Evolutionary conservation across 2,329 filamentous ascomycete genomes (phyloP).

Genomic region (Aspergillus sp.): DNA sequence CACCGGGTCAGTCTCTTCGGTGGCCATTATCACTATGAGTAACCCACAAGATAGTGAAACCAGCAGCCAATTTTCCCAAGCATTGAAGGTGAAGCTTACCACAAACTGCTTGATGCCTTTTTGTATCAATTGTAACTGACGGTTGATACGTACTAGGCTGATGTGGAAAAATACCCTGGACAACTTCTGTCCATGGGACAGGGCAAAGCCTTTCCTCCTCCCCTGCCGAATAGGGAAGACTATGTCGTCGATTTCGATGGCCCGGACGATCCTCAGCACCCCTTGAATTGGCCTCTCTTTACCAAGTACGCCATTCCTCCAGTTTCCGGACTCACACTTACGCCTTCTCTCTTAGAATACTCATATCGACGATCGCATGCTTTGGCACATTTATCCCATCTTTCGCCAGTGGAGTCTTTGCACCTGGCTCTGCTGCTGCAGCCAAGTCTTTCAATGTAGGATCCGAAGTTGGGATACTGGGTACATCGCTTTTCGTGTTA

Average conservation of each 20-base stretch:
- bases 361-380: slow-evolving; percentile 26
- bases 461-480: slow-evolving; percentile 44
- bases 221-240: slow-evolving; percentile 49
- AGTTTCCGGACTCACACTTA: not conserved
- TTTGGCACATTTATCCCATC: slow-evolving; percentile 54
- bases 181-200: slow-evolving; percentile 10
- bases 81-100: not conserved
- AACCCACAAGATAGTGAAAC: not conserved
- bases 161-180: not conserved
- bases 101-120: not conserved
- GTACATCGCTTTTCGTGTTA: slow-evolving; percentile 51
- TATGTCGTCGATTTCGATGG: slow-evolving; percentile 58
- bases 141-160: not conserved
- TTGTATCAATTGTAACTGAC: too few species aligned
- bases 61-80: not conserved
- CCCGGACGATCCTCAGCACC: slow-evolving; percentile 50
- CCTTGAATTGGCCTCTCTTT: slow-evolving; percentile 53
- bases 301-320: slow-evolving; percentile 42
- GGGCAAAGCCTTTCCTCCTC: slow-evolving; percentile 51
- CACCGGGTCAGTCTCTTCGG: too few species aligned
- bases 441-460: slow-evolving; percentile 50
- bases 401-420: slow-evolving; percentile 64
- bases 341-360: slow-evolving; percentile 16
- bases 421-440: slow-evolving; percentile 60
- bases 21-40: not conserved